These are phyloP conservation scores for Cordyceps cicadae DNA, from an alignment of 2,329 filamentous ascomycete genomes.

Conservation along the genomic window DNA sequence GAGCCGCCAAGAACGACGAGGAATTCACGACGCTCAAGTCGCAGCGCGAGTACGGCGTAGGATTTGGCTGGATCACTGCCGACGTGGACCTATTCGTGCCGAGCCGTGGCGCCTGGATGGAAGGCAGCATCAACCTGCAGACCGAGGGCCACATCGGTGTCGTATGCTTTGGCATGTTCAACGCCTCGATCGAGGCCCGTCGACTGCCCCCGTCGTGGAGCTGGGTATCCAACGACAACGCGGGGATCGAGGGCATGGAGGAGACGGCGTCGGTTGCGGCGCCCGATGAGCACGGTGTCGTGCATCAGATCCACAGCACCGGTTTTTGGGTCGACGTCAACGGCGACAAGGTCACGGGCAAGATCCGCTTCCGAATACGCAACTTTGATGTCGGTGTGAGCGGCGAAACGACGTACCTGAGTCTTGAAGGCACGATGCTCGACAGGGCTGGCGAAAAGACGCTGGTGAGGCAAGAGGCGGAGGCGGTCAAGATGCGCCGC, in stretches of 20 bases:
- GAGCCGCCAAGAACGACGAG: conserved; percentile 40
- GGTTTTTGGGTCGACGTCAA: conserved; percentile 69
- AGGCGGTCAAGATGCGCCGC: conserved; percentile 29
- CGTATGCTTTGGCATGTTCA: conserved; percentile 86
- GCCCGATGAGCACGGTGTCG: conserved; percentile 43
- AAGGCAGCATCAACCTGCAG: conserved; percentile 77
- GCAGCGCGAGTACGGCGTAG: conserved; percentile 75
- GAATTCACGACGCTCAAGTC: conserved; percentile 40
- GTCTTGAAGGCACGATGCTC: conserved; percentile 82
- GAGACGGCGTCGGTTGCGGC: conserved; percentile 33
- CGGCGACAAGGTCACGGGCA: conserved; percentile 62
- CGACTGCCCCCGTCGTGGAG: conserved; percentile 71
- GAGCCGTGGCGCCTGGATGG: conserved; percentile 60
- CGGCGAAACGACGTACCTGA: conserved; percentile 69
- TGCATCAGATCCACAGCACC: conserved; percentile 44
- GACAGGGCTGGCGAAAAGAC: conserved; percentile 56
- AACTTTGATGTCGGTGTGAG: conserved; percentile 77
- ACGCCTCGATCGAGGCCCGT: conserved; percentile 72
- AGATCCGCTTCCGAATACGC: conserved; percentile 68
- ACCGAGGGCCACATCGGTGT: conserved; percentile 84
- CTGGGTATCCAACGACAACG: conserved; percentile 56
- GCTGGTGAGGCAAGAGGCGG: conserved; percentile 38
- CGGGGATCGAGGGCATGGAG: conserved; percentile 33
- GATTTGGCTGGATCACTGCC: conserved; percentile 80
- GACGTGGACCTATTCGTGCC: conserved; percentile 82